These are phyloP conservation scores for Auricularia heimuer DNA, from an alignment of 768 basidiomycete genomes.

Conservation along the genomic window DNA sequence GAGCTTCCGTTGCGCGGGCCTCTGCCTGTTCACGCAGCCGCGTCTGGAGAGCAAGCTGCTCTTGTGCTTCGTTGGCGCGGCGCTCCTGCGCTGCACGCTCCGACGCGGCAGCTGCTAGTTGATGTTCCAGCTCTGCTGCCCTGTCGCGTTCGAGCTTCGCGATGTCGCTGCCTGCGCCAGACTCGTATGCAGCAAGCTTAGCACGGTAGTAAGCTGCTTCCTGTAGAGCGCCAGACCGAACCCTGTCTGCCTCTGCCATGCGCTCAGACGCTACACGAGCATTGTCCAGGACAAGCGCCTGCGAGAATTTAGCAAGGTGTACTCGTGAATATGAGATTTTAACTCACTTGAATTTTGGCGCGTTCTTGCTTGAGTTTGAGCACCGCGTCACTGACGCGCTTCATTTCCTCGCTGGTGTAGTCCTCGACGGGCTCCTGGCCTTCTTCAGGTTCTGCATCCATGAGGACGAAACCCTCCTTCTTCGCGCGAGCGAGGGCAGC, in stretches of 20 bases:
- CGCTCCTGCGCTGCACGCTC: conserved; percentile 60
- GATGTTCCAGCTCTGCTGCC: conserved; percentile 59
- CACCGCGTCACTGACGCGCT: conserved; percentile 56
- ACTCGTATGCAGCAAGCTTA: conserved; percentile 82
- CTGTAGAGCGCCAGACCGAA: conserved; percentile 70
- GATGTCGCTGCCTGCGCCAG: conserved; percentile 52
- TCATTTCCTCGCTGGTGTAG: conserved; percentile 31
- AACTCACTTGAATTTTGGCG: conserved; percentile 71
- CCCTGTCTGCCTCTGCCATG: conserved; percentile 67
- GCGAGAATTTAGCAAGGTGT: neutral
- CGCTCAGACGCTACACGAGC: conserved; percentile 68
- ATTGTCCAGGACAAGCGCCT: conserved; percentile 70
- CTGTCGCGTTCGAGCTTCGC: conserved; percentile 72
- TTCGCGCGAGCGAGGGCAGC: conserved; percentile 67
- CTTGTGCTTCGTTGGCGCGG: conserved; percentile 59
- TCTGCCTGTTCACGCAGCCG: conserved; percentile 71
- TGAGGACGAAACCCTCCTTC: conserved; percentile 66
- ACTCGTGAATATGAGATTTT: conserved; percentile 4
- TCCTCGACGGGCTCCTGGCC: conserved; percentile 27
- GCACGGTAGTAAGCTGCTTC: conserved; percentile 95
- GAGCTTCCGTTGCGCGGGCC: conserved; percentile 62
- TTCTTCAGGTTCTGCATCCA: conserved; percentile 40
- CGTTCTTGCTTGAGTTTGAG: conserved; percentile 82
- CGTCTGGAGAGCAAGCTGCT: conserved; percentile 68
- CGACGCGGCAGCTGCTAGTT: conserved; percentile 48